Percentiles rank a stretch among this genome's conserved stretches.
Evolutionary conservation across 1,139 yeast species (phyloP).

Genomic region (Pichia sp.): DNA sequence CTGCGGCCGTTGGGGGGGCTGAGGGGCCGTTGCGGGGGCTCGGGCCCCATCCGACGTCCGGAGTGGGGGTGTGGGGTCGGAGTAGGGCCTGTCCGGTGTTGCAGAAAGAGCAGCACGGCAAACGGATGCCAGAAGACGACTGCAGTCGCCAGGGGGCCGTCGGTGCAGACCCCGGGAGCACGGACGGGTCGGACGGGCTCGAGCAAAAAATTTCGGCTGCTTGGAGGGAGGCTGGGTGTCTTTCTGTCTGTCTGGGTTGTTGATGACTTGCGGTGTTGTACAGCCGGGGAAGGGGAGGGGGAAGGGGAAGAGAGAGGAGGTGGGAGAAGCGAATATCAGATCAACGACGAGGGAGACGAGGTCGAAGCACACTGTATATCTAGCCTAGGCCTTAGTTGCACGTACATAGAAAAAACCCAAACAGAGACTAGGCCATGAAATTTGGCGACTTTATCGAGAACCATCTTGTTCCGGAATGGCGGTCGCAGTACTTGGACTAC

Average conservation of each 20-base stretch:
- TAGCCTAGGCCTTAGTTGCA: too few relatives aligned
- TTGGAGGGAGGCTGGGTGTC: background rate
- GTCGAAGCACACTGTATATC: too few relatives aligned
- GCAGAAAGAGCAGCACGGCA: too few relatives aligned
- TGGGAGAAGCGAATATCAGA: too few relatives aligned
- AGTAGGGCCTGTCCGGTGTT: background rate
- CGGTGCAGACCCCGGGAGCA: too few relatives aligned
- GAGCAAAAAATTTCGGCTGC: background rate
- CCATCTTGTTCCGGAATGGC: slow-evolving; percentile 80
- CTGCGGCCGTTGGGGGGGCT: background rate
- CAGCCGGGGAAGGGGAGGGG: background rate
- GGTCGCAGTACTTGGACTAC: slow-evolving; percentile 74
- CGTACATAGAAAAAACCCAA: background rate
- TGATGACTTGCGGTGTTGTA: background rate
- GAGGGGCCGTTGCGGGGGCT: background rate
- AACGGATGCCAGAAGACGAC: too few relatives aligned
- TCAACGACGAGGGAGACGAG: too few relatives aligned
- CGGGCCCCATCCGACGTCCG: too few relatives aligned
- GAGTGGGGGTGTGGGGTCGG: too few relatives aligned
- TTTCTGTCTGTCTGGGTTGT: background rate
- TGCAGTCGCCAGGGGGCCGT: background rate
- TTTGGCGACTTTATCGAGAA: slow-evolving; percentile 57
- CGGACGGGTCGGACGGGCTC: background rate
- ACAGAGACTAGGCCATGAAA: slow-evolving; percentile 41
- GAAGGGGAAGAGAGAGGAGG: too few relatives aligned